These are phyloP conservation scores for Suillus clintonianus DNA, from an alignment of 768 basidiomycete genomes.

Conservation along the genomic window DNA sequence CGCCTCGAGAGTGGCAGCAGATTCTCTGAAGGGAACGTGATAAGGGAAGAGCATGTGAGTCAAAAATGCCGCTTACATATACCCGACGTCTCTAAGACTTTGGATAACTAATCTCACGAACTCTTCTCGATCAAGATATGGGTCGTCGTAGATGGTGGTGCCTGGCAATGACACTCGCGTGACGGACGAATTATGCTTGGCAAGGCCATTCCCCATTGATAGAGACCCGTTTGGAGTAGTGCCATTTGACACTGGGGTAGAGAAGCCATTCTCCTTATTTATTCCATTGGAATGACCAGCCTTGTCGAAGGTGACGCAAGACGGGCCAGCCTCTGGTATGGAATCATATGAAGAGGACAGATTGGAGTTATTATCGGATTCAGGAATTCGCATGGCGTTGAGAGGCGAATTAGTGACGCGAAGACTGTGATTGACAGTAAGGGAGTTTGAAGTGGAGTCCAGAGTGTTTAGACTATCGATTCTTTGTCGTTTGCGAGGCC, in stretches of 20 bases:
- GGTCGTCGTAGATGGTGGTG: constrained; percentile 75
- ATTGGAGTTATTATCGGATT: constrained; percentile 49
- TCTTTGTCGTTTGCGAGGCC: constrained; percentile 75
- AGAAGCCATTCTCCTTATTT: constrained; percentile 46
- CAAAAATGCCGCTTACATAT: constrained; percentile 47
- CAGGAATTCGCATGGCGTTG: constrained; percentile 53
- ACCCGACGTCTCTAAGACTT: constrained; percentile 86
- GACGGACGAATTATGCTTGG: constrained; percentile 51
- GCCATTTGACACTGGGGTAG: constrained; percentile 31
- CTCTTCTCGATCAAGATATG: constrained; percentile 83
- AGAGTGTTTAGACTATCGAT: constrained; percentile 42
- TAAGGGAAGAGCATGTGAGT: constrained; percentile 10
- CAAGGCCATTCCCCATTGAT: constrained; percentile 48
- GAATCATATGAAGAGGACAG: constrained; percentile 47
- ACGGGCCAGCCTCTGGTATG: constrained; percentile 53
- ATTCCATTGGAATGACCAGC: constrained; percentile 32
- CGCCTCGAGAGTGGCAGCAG: constrained; percentile 84
- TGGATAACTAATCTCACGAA: constrained; percentile 89
- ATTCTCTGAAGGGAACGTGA: constrained; percentile 58
- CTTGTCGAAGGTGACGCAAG: constrained; percentile 41
- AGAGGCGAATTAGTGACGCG: constrained; percentile 29
- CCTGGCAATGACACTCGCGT: constrained; percentile 70
- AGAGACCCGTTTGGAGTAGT: constrained; percentile 37
- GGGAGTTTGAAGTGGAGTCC: constrained; percentile 34
- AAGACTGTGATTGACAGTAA: constrained; percentile 22